These are phyloP conservation scores for Solanum hybrid DNA, from an alignment of 305 asterid genomes.

Conservation along the genomic window DNA sequence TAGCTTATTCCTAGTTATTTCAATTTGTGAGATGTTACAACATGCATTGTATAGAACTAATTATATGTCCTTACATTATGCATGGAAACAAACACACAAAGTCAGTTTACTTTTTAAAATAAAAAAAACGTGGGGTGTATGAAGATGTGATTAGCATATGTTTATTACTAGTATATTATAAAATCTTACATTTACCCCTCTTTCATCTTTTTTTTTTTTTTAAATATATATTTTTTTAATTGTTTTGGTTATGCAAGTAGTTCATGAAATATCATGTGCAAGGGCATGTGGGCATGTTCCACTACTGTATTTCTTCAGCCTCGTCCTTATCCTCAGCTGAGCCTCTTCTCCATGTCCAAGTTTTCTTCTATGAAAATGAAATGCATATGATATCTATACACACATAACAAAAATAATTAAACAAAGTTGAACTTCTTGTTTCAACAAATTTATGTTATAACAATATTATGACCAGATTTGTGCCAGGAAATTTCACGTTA, in stretches of 20 bases:
- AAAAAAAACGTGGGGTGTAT: not conserved
- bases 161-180: not conserved
- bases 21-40: too few relatives aligned
- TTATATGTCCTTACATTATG: not conserved
- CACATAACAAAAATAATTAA: not conserved
- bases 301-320: not conserved
- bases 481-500: not conserved
- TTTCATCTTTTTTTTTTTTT: not conserved
- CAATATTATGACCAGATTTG: not conserved
- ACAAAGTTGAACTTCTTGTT: not conserved
- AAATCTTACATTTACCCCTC: not conserved
- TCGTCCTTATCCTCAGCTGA: not conserved
- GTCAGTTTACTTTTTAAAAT: not conserved
- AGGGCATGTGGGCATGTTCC: conserved; percentile 45
- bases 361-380: not conserved
- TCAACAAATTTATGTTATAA: not conserved
- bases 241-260: not conserved
- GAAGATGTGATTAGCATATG: not conserved
- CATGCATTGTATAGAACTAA: not conserved
- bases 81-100: not conserved
- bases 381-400: not conserved
- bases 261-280: conserved; percentile 19
- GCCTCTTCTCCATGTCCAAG: not conserved
- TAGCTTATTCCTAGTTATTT: too few relatives aligned
- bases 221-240: not conserved